Conservation (phyloP, 805 yeast genomes). For the Wickerhamomyces queroliae region DNA sequence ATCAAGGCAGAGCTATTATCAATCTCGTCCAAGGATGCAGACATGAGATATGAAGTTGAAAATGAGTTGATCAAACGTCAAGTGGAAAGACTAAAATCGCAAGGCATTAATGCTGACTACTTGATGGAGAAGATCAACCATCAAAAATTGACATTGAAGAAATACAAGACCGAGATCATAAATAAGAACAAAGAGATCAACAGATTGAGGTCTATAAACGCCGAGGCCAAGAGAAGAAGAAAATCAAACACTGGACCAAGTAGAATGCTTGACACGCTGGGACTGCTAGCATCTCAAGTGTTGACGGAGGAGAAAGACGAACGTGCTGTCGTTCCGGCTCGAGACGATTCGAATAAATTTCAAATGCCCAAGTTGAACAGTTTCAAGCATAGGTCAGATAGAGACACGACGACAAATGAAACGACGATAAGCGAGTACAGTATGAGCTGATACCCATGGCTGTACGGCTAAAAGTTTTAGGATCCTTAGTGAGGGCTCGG, state of each 20-base stretch:
- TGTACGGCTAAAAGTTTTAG: no score
- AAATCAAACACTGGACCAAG: constrained; percentile 7
- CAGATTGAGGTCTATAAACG: constrained; percentile 23
- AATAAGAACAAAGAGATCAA: constrained; percentile 40
- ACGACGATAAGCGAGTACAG: constrained; percentile 2
- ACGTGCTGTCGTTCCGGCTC: no score
- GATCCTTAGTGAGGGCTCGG: no score
- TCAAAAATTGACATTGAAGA: constrained; percentile 38
- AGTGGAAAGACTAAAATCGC: constrained; percentile 34
- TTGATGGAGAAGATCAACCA: constrained; percentile 31
- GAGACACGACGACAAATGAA: not conserved
- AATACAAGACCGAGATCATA: constrained; percentile 36
- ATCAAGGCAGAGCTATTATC: constrained; percentile 34
- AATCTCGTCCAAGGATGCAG: constrained; percentile 36
- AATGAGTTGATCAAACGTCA: constrained; percentile 37
- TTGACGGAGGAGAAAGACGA: constrained; percentile 29
- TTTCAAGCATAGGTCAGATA: constrained; percentile 1
- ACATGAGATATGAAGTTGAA: constrained; percentile 43
- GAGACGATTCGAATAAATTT: not conserved
- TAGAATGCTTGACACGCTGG: constrained; percentile 41
- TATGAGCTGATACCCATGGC: not conserved
- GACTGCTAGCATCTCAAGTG: constrained; percentile 49
- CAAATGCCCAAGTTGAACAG: constrained; percentile 4
- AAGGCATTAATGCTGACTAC: constrained; percentile 26
- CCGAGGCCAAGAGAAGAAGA: constrained; percentile 9